phyloP scores from a whole-genome alignment of 495 filamentous ascomycete genomes.

The Talaromyces stipitatus region DNA sequence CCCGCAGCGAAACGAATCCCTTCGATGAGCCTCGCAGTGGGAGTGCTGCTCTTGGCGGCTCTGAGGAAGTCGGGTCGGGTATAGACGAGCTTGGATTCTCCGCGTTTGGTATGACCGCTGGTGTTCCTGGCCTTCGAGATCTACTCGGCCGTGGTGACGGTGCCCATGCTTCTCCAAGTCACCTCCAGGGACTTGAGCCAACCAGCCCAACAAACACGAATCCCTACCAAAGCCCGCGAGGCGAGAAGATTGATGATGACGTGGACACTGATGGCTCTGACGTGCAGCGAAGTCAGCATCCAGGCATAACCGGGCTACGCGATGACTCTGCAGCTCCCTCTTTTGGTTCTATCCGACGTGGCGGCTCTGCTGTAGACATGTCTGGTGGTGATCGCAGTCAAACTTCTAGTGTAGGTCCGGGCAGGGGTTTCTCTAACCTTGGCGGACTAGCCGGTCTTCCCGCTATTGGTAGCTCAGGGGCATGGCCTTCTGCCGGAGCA shows the following conservation, averaged over 20 bases:
- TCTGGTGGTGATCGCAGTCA: constrained; percentile 72
- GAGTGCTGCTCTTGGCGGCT: constrained; percentile 74
- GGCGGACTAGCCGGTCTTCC: constrained; percentile 54
- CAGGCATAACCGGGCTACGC: constrained; percentile 48
- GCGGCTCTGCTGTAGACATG: constrained; percentile 53
- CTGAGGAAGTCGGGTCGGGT: constrained; percentile 59
- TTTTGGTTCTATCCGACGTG: constrained; percentile 41
- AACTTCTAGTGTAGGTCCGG: constrained; percentile 72
- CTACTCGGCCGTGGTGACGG: constrained; percentile 51
- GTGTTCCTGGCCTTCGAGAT: constrained; percentile 60
- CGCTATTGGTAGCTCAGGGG: constrained; percentile 48
- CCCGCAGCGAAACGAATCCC: constrained; percentile 73
- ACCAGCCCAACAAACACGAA: constrained; percentile 94
- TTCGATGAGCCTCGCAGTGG: constrained; percentile 64
- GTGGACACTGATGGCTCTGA: constrained; percentile 52
- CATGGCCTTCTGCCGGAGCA: constrained; percentile 58
- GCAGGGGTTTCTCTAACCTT: constrained; percentile 60
- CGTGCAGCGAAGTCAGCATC: constrained; percentile 46
- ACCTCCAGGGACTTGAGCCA: constrained; percentile 53
- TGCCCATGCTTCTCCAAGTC: constrained; percentile 49
- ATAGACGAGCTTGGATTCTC: constrained; percentile 51
- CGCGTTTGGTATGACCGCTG: constrained; percentile 74
- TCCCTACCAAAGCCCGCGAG: constrained; percentile 92
- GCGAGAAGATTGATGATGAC: constrained; percentile 67
- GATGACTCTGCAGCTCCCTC: constrained; percentile 39